Evolutionary conservation across 441 rosid species (phyloP), one percentile per base, ranked within the genome.

Genomic region (Eruca vesicaria): DNA sequence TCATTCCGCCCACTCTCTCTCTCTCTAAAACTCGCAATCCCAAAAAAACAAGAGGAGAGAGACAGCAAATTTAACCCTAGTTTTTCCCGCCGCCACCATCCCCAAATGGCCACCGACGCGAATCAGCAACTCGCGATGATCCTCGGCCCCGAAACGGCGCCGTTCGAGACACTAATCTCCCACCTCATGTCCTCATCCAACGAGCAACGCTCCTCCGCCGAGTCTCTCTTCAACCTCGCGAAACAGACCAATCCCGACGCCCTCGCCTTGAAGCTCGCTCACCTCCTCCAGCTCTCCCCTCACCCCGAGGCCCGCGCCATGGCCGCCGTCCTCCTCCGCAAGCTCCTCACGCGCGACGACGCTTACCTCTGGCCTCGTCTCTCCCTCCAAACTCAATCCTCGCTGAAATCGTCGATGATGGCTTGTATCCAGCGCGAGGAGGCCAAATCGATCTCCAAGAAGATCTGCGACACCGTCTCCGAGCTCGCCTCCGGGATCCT

Each of bases 271-370:
- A 92, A 92, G 82, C 94, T 96, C 35, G 87, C 93, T 73, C 97
- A 90, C 28, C 89, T 93, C 32, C 89, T 96, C 68, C 95, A 93
- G 82, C 79, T 73, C 67, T 93, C 92, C 35, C 84, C 92, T 26
- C 92, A 83, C 69, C 82, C 78, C 3, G 99, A 96, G 75, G 89
- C 82, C 19, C 97, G 99, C 4, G 96, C 97, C 72, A 91, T 93
- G 99, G 69, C 97, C 20, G 94, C 98, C 29, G 91, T 96, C 35
- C 97, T 96, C 66, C 96, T 96, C 76, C 94, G 99, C 9, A 96
- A 91, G 85, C 83, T 91, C 32, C 86, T 96, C 66, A 93, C 98
- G 3, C 94, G 94, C 58, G 99, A 90, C 28, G 99, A 92, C 38
- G 82, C 92, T 14, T 91, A 89, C 72, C 82, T 96, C 45, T 96